These are phyloP conservation scores for Coffea canephora DNA, from an alignment of 257 asterid genomes.

Conservation along the genomic window DNA sequence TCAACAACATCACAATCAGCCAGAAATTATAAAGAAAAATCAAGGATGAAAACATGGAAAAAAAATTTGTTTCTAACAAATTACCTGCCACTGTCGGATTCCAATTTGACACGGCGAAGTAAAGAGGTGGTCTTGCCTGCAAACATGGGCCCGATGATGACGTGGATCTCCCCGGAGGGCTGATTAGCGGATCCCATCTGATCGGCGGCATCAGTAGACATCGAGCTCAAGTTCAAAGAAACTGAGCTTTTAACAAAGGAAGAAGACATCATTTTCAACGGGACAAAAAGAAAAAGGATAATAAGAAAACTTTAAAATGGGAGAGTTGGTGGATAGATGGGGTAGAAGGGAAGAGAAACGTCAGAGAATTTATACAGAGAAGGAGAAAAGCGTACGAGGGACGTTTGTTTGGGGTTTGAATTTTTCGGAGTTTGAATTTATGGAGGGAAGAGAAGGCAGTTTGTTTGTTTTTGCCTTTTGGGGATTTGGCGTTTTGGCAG, in stretches of 20 bases:
- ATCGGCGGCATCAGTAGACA: background rate
- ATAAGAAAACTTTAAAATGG: too few species aligned
- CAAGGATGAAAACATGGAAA: background rate
- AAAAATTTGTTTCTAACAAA: background rate
- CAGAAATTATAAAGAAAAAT: too few species aligned
- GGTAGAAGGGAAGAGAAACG: too few species aligned
- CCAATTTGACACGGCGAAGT: constrained; percentile 34
- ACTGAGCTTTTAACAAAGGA: background rate
- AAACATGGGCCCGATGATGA: constrained; percentile 88
- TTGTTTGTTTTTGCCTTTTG: too few species aligned
- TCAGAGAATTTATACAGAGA: too few species aligned
- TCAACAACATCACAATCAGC: background rate
- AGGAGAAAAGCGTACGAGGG: too few species aligned
- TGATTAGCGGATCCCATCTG: background rate
- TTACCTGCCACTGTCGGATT: constrained; percentile 29
- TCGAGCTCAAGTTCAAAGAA: background rate
- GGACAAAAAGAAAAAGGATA: too few species aligned
- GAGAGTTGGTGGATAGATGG: too few species aligned
- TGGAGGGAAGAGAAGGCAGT: too few species aligned
- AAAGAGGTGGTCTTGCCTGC: constrained; percentile 79
- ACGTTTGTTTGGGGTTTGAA: too few species aligned
- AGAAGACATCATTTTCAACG: background rate
- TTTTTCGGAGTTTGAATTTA: too few species aligned
- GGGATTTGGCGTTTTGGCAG: too few species aligned
- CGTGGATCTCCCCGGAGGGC: constrained; percentile 65